These are phyloP conservation scores for Phellinidium pouzarii DNA, from an alignment of 1,284 basidiomycete genomes.

Conservation along the genomic window DNA sequence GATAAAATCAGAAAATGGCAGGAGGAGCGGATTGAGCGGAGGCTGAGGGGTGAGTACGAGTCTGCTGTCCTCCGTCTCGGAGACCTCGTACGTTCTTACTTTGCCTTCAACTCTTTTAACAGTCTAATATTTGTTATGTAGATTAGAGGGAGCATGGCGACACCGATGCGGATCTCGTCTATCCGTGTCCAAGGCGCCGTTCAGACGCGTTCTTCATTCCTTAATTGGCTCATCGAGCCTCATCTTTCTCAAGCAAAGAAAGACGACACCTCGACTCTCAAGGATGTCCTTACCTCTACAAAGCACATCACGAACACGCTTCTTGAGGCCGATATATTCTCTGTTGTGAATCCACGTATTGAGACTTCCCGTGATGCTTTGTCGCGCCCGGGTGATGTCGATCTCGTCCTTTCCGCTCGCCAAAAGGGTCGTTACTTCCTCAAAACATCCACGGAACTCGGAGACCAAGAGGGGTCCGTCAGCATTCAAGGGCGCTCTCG, in stretches of 20 bases:
- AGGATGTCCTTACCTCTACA: constrained; percentile 62
- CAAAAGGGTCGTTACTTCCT: constrained; percentile 79
- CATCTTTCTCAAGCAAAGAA: constrained; percentile 34
- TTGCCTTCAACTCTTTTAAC: background rate
- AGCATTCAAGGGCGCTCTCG: constrained; percentile 75
- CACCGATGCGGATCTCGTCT: constrained; percentile 57
- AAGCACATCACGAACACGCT: constrained; percentile 60
- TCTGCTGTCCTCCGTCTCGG: constrained; percentile 59
- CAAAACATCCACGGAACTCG: constrained; percentile 88
- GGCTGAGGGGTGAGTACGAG: constrained; percentile 73
- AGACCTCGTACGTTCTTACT: constrained; percentile 52
- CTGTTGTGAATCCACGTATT: constrained; percentile 63
- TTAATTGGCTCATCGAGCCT: constrained; percentile 72
- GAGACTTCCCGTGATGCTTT: constrained; percentile 55
- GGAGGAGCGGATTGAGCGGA: constrained; percentile 57
- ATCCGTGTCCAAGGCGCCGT: constrained; percentile 78
- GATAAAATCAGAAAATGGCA: constrained; percentile 63
- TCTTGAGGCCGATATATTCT: constrained; percentile 69
- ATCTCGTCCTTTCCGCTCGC: constrained; percentile 73
- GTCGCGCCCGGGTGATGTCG: constrained; percentile 69
- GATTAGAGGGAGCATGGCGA: constrained; percentile 61
- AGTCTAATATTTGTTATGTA: constrained; percentile 24
- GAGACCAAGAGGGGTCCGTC: constrained; percentile 90
- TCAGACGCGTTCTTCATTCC: constrained; percentile 73
- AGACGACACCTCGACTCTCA: constrained; percentile 39